Base-by-base conservation (phyloP, 2,329 filamentous ascomycete species). In the Triangularia setosa region DNA sequence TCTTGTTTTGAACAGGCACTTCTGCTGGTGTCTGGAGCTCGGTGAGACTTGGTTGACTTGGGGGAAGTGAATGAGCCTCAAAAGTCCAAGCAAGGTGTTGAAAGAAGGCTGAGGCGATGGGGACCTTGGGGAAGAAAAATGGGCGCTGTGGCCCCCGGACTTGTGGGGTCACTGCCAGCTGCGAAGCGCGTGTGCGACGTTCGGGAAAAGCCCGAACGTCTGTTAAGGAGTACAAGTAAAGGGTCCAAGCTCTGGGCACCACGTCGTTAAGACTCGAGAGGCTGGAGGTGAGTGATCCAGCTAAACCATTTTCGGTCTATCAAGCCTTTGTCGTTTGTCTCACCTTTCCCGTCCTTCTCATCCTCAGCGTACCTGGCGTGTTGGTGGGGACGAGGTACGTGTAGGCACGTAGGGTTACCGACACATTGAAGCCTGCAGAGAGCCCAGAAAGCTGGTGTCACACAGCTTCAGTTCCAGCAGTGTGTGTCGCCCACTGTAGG, bases 21-120 rank as follows among this genome's bases (percentile, higher is more conserved):
- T 28, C 2, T 18, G n/a, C n/a, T 48, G 18, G 40, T 48, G 40
- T 48, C 40, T 48, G 40, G 40, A 54, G 28, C 40, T 54, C 60
- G 56, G 58, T 60, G 57, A 60, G 60, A 59, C 56, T 57, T 61
- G 40, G 63, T 7, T 59, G 57, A 48, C 16, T 44, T 48, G 57
- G 57, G 57, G 57, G 28, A 59, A 24, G 21, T 60, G 55, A 55
- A 63, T 53, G 60, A 65, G 64, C 53, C 64, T 65, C 64, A 65
- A 65, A 23, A 25, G 52, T 48, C 40, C 40, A 53, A 52, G 28
- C 54, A 60, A 61, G 55, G 44, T 58, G 61, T 48, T 33, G 28
- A 56, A 63, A 63, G 57, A 58, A 63, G 60, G 64, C 64, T 56
- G 40, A 35, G 60, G 58, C 53, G 25, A 48, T 56, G 56, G 40